phyloP scores from a whole-genome alignment of 805 yeast species.

The Schwanniomyces occidentalis region DNA sequence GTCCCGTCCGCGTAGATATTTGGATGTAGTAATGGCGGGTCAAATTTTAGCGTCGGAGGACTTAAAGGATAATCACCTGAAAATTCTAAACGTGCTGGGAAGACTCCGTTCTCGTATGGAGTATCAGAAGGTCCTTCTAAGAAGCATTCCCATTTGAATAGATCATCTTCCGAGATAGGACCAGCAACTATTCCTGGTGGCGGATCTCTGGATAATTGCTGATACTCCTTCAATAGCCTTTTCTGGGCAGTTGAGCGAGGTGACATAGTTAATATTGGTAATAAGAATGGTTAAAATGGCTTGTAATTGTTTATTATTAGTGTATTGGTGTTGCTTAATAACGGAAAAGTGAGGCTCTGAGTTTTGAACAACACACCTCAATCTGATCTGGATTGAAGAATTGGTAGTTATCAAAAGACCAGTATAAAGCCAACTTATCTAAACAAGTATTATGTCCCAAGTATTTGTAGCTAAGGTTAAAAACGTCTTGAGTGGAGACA shows the following conservation, averaged over 20 bases:
- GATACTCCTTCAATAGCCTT: conserved; percentile 83
- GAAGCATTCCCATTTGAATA: conserved; percentile 82
- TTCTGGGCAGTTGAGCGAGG: conserved; percentile 70
- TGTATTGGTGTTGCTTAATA: too few species aligned
- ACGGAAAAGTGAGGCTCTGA: not conserved
- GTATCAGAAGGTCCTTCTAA: conserved; percentile 83
- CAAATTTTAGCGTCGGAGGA: conserved; percentile 75
- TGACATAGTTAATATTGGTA: conserved; percentile 17
- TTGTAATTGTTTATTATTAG: too few species aligned
- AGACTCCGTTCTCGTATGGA: conserved; percentile 85
- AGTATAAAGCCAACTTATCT: too few species aligned
- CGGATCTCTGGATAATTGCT: conserved; percentile 79
- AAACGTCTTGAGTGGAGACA: conserved; percentile 69
- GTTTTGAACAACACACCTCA: conserved; percentile 10
- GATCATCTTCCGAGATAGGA: conserved; percentile 72
- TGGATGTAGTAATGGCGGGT: conserved; percentile 87
- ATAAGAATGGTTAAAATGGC: too few species aligned
- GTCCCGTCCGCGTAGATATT: conserved; percentile 93
- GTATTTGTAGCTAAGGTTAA: conserved; percentile 60
- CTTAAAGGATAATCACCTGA: conserved; percentile 81
- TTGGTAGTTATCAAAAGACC: too few species aligned
- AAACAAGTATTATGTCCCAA: conserved; percentile 5
- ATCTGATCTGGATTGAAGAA: not conserved
- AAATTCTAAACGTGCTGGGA: conserved; percentile 70
- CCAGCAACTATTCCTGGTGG: conserved; percentile 97